Percentiles rank a stretch among this genome's conserved stretches.
Evolutionary conservation across 495 filamentous ascomycete species (phyloP).

Genomic region (Penicillium salamii): DNA sequence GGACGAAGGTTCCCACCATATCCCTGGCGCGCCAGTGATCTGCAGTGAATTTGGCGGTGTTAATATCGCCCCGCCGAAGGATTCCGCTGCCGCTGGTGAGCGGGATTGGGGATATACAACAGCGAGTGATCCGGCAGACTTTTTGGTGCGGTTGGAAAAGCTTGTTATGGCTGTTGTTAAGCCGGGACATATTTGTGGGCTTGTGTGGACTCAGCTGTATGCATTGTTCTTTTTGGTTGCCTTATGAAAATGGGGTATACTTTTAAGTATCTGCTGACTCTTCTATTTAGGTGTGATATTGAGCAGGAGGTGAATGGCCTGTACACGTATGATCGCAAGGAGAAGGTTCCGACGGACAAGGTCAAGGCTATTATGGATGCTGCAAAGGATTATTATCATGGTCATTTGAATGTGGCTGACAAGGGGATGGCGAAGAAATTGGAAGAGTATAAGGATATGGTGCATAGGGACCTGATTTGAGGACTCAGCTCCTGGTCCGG

Average conservation of each 20-base stretch:
- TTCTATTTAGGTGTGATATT: constrained; percentile 29
- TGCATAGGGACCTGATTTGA: constrained; percentile 8
- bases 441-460: constrained; percentile 11
- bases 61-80: constrained; percentile 49
- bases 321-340: constrained; percentile 35
- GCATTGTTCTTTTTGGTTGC: constrained; percentile 9
- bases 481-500: no score
- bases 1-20: constrained; percentile 45
- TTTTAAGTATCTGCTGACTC: constrained; percentile 3
- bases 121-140: constrained; percentile 31
- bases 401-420: constrained; percentile 22
- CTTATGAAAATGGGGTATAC: no score
- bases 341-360: constrained; percentile 30
- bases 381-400: constrained; percentile 30
- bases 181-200: constrained; percentile 34
- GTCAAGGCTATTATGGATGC: constrained; percentile 40
- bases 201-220: constrained; percentile 41
- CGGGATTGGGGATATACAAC: constrained; percentile 43
- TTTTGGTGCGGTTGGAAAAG: constrained; percentile 30
- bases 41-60: constrained; percentile 60
- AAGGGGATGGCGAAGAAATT: constrained; percentile 24
- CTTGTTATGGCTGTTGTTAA: constrained; percentile 35
- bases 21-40: constrained; percentile 50
- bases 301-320: constrained; percentile 42
- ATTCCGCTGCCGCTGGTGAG: constrained; percentile 17